Conservation (phyloP, 495 filamentous ascomycete genomes). For the Acidomyces sp. region DNA sequence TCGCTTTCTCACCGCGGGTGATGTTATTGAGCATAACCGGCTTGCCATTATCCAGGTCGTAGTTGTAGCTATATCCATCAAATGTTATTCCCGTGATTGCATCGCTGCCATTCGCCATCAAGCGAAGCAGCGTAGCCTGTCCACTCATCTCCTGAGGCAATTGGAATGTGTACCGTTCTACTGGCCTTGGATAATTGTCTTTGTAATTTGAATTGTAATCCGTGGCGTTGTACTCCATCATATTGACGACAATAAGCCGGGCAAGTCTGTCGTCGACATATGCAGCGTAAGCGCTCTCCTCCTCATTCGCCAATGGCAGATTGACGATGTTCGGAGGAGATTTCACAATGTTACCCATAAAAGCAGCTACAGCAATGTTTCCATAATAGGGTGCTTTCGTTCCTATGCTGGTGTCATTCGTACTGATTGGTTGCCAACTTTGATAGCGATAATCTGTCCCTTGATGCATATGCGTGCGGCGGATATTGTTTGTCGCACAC, state of each 20-base stretch:
- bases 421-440: conserved; percentile 47
- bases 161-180: conserved; percentile 36
- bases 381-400: conserved; percentile 60
- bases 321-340: conserved; percentile 27
- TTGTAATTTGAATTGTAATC: conserved; percentile 14
- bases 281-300: conserved; percentile 46
- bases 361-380: conserved; percentile 45
- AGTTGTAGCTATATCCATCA: conserved; percentile 52
- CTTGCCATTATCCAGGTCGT: conserved; percentile 42
- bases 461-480: conserved; percentile 52
- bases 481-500: conserved; percentile 43
- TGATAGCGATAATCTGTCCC: conserved; percentile 49
- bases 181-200: conserved; percentile 24
- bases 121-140: conserved; percentile 32
- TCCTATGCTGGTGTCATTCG: conserved; percentile 38
- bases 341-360: conserved; percentile 33
- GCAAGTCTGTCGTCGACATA: conserved; percentile 36
- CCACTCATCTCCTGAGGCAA: conserved; percentile 21
- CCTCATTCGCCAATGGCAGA: conserved; percentile 32
- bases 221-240: conserved; percentile 48
- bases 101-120: conserved; percentile 51
- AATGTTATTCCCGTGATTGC: conserved; percentile 48
- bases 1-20: conserved; percentile 40
- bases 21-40: conserved; percentile 45
- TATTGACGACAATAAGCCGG: conserved; percentile 45